phyloP scores from a whole-genome alignment of 2,329 filamentous ascomycete species.

The Basipetospora sp. region DNA sequence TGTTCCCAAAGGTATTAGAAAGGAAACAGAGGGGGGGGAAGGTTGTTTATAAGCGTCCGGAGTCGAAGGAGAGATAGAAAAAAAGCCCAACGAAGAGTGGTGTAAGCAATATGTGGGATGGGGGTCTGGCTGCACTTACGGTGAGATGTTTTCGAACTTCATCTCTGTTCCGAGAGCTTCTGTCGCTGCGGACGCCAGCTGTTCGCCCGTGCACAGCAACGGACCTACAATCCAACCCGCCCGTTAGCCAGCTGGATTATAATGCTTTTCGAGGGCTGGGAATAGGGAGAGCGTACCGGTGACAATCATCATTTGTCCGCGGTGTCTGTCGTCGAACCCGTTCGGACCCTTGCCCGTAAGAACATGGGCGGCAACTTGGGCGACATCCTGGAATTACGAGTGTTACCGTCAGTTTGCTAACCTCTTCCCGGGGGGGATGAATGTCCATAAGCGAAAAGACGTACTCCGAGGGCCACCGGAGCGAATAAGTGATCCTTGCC shows the following conservation, averaged over 20 bases:
- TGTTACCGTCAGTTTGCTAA: too few species aligned
- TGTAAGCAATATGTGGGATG: too few species aligned
- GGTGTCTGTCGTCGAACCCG: conserved; percentile 33
- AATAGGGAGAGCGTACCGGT: conserved; percentile 30
- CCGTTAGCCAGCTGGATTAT: too few species aligned
- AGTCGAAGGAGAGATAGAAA: too few species aligned
- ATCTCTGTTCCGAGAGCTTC: conserved; percentile 25
- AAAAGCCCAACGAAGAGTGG: too few species aligned
- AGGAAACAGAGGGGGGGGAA: too few species aligned
- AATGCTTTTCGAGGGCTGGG: not conserved
- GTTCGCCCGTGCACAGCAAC: conserved; percentile 25
- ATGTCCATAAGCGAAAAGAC: conserved; percentile 9
- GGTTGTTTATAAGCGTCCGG: too few species aligned
- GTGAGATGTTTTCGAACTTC: conserved; percentile 30
- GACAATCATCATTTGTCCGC: conserved; percentile 37
- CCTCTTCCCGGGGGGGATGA: too few species aligned
- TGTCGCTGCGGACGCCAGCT: conserved; percentile 27
- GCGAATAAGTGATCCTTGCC: conserved; percentile 33
- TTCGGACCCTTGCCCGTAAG: conserved; percentile 31
- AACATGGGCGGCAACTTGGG: conserved; percentile 32
- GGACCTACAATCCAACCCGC: too few species aligned
- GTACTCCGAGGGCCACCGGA: conserved; percentile 31
- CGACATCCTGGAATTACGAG: conserved; percentile 25
- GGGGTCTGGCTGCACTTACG: conserved; percentile 17
- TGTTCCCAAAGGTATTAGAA: too few species aligned